Base-by-base conservation (phyloP, 2,329 filamentous ascomycete genomes). In the Penicillium sp. region DNA sequence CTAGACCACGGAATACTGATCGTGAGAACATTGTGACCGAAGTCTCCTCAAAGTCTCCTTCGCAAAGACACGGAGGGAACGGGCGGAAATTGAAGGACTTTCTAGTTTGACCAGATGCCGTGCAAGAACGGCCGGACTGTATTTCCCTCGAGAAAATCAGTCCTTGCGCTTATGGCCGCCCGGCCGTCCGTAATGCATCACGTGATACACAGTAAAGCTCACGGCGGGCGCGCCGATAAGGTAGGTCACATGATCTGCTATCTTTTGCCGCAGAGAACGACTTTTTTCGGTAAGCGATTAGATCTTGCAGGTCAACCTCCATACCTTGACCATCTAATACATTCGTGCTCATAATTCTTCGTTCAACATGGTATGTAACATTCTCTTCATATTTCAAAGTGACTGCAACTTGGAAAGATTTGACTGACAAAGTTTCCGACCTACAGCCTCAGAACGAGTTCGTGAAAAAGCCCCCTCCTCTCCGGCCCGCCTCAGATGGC, bases 391-490 rank as follows among this genome's bases (percentile, higher is more conserved):
- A 1, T 25, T 1, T 3, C 1, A 9, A 1, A 4, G 29, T 4
- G 24, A 4, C 18, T 7, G 5, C 8, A 8, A 9, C n/a, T 24
- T 24, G 32, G 26, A 13, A 9, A 34, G 3, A 39, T 39, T 43
- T 9, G 9, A 54, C 53, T 50, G 56, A 49, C 8, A 26, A 39
- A 45, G 33, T 47, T 43, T 46, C 12, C 25, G 34, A 47, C 46
- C 35, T 47, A 55, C 39, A 60, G 68, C 69, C 69, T 66, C 69
- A 72, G 66, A 72, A 72, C 68, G 69, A 72, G 68, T 71, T 63
- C 62, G 68, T 32, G 29, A 4, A 32, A 32, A 32, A 11, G 8
- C 29, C 29, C 29, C 29, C 29, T 11, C 11, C 29, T 69, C 55
- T 43, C 44, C 48, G 52, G 51, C 52, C 53, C 44, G 45, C 46